Evolutionary conservation across 1,284 basidiomycete genomes (phyloP).

Genomic region (Cutaneotrichosporon cavernicola): DNA sequence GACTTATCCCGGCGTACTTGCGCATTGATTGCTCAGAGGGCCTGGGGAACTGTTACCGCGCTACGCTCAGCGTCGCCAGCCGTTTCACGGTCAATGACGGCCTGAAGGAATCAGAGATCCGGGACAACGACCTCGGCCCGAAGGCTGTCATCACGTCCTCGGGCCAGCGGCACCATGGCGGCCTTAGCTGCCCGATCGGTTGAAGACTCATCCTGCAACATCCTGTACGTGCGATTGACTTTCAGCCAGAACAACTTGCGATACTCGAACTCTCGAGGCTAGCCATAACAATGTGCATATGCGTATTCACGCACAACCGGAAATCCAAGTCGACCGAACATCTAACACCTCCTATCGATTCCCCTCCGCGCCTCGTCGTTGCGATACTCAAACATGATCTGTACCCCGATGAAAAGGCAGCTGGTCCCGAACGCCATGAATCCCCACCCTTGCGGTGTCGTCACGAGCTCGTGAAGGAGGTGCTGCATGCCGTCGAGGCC

Average conservation of each 20-base stretch:
- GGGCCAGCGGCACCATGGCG: too few relatives aligned
- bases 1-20: too few relatives aligned
- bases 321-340: neutral
- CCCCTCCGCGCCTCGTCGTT: conserved; percentile 50
- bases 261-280: neutral
- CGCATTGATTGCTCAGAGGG: too few relatives aligned
- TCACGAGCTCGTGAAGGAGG: conserved; percentile 66
- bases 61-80: too few relatives aligned
- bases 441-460: conserved; percentile 58
- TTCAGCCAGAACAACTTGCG: too few relatives aligned
- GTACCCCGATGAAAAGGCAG: conserved; percentile 77
- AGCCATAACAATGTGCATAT: neutral
- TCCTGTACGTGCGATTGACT: neutral
- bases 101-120: too few relatives aligned
- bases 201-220: too few relatives aligned
- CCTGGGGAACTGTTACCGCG: too few relatives aligned
- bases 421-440: conserved; percentile 66
- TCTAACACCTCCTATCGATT: conserved; percentile 46
- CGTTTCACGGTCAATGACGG: too few relatives aligned
- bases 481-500: conserved; percentile 78
- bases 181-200: too few relatives aligned
- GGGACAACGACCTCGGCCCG: too few relatives aligned
- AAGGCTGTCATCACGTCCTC: too few relatives aligned
- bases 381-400: conserved; percentile 94
- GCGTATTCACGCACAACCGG: neutral